Conservation (phyloP, 1,139 yeast species). For the Lizanozyma gosingica region DNA sequence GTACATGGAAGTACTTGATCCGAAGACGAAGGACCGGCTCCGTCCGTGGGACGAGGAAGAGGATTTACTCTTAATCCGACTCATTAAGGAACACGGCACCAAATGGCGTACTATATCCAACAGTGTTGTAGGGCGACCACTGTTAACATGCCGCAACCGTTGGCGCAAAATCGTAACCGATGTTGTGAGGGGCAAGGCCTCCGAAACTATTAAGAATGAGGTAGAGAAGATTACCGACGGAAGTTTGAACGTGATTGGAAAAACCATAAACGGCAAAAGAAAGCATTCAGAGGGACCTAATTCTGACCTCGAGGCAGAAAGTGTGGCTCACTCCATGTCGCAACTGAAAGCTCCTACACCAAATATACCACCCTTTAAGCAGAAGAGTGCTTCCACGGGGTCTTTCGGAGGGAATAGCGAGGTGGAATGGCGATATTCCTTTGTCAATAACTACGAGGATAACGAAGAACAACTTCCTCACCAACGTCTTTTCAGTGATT, state of each 20-base stretch:
- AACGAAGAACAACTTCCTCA: constrained; percentile 9
- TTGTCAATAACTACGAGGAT: constrained; percentile 11
- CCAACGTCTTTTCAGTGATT: constrained; percentile 21
- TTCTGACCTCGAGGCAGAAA: neutral
- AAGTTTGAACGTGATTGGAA: constrained; percentile 8
- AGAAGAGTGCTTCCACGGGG: neutral
- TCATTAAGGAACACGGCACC: constrained; percentile 71
- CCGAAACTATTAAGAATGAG: constrained; percentile 23
- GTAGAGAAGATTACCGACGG: constrained; percentile 27
- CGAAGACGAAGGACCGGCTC: constrained; percentile 66
- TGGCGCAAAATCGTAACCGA: constrained; percentile 84
- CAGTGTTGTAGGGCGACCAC: constrained; percentile 72
- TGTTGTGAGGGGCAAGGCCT: constrained; percentile 56
- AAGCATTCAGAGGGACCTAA: neutral
- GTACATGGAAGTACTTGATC: constrained; percentile 82
- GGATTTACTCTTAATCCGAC: constrained; percentile 56
- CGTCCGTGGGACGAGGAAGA: constrained; percentile 77
- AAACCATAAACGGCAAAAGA: constrained; percentile 1
- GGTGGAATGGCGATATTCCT: constrained; percentile 28
- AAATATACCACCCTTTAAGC: neutral
- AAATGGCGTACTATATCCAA: constrained; percentile 80
- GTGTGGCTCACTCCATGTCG: constrained; percentile 1
- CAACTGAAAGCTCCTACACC: neutral
- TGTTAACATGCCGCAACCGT: constrained; percentile 82
- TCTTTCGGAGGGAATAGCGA: neutral